Evolutionary conservation across 257 asterid species (phyloP).

Genomic region (Salvia miltiorrhiza): DNA sequence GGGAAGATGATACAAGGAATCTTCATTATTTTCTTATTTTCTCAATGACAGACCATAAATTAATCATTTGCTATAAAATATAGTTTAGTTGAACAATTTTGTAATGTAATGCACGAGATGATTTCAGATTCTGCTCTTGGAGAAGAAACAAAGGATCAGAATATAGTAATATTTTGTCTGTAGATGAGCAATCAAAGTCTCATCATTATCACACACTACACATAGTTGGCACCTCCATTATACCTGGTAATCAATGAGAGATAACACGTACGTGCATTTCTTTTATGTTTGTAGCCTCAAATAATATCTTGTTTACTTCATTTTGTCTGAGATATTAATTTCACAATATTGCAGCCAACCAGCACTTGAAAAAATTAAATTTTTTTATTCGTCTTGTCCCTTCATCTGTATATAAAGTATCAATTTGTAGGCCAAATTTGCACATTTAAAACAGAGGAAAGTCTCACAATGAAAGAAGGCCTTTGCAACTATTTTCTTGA

Average conservation of each 20-base stretch:
- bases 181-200: neutral
- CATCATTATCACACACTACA: neutral
- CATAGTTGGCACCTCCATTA: neutral
- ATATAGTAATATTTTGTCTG: neutral
- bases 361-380: too few relatives aligned
- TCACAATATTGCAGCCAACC: too few relatives aligned
- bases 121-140: neutral
- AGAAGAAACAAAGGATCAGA: too few relatives aligned
- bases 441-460: too few relatives aligned
- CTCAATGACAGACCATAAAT: too few relatives aligned
- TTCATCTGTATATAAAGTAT: too few relatives aligned
- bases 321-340: neutral
- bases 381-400: too few relatives aligned
- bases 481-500: too few relatives aligned
- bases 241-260: neutral
- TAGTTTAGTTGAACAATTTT: too few relatives aligned
- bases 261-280: neutral
- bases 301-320: neutral
- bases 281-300: neutral
- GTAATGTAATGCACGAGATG: neutral
- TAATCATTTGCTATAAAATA: too few relatives aligned
- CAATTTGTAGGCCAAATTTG: too few relatives aligned
- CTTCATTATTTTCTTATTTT: neutral
- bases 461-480: too few relatives aligned
- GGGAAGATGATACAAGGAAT: conserved; percentile 12